Conservation (phyloP, 257 asterid species). For the Forsythia suspensa region DNA sequence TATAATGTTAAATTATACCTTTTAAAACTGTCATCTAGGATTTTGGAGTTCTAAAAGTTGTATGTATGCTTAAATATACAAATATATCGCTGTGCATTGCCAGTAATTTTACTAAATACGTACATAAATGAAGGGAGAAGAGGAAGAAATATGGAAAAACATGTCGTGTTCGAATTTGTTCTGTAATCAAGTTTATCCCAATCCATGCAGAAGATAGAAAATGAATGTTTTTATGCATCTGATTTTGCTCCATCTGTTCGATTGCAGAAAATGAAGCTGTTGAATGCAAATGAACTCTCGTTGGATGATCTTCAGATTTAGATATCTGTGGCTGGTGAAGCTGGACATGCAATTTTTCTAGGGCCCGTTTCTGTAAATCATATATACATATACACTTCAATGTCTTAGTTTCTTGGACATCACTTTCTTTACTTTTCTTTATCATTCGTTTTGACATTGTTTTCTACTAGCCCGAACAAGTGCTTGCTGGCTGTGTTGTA, state of each 20-base stretch:
- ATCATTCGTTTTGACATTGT: background rate
- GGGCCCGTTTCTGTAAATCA: background rate
- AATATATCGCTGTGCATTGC: background rate
- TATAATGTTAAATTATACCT: background rate
- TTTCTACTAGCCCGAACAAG: background rate
- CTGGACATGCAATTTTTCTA: background rate
- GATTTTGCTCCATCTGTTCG: background rate
- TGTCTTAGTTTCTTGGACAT: background rate
- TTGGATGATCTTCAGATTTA: constrained; percentile 1
- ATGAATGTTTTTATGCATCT: background rate
- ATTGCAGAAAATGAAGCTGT: background rate
- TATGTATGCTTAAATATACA: background rate
- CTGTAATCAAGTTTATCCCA: background rate
- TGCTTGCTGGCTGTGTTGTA: background rate
- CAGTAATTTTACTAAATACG: background rate
- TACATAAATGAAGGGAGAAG: background rate
- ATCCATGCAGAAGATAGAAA: background rate
- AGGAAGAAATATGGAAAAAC: background rate
- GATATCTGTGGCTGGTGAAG: background rate
- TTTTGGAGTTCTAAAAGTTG: background rate
- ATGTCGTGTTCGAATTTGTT: background rate
- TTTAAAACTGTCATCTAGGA: background rate
- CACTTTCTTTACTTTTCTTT: background rate
- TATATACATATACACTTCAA: background rate
- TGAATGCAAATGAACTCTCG: background rate